Evolutionary conservation across 2,329 filamentous ascomycete species (phyloP).

Genomic region (Pseudocercospora eumusae): DNA sequence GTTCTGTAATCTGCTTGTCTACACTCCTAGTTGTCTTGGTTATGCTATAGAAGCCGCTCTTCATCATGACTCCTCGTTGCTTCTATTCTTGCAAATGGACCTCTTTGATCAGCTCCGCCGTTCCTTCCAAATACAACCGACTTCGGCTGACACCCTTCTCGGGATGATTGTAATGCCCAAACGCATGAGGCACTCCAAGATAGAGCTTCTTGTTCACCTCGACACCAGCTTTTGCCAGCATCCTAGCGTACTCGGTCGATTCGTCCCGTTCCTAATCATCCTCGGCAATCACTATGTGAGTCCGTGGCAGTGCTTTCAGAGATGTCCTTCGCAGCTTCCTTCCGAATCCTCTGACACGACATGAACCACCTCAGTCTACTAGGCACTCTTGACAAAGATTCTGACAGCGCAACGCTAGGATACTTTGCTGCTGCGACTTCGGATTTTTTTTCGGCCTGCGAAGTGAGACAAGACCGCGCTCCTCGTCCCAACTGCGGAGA

Average conservation of each 20-base stretch:
- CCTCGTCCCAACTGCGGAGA: constrained; percentile 4
- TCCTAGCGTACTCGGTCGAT: background rate
- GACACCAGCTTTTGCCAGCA: background rate
- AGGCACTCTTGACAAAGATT: background rate
- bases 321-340: background rate
- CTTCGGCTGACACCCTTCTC: background rate
- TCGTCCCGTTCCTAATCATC: background rate
- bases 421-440: background rate
- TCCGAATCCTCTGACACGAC: background rate
- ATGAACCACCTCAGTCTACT: background rate
- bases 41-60: too few relatives aligned
- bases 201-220: background rate
- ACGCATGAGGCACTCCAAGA: background rate
- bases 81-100: background rate
- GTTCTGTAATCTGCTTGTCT: too few relatives aligned
- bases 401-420: background rate
- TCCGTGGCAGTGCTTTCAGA: background rate
- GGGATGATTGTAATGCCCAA: background rate
- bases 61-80: background rate
- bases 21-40: too few relatives aligned
- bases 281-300: background rate
- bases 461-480: constrained; percentile 3
- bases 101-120: background rate
- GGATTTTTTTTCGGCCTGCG: background rate
- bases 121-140: background rate